Conservation (phyloP, 352 stramenopile species). For the Thalassiosira exigua region DNA sequence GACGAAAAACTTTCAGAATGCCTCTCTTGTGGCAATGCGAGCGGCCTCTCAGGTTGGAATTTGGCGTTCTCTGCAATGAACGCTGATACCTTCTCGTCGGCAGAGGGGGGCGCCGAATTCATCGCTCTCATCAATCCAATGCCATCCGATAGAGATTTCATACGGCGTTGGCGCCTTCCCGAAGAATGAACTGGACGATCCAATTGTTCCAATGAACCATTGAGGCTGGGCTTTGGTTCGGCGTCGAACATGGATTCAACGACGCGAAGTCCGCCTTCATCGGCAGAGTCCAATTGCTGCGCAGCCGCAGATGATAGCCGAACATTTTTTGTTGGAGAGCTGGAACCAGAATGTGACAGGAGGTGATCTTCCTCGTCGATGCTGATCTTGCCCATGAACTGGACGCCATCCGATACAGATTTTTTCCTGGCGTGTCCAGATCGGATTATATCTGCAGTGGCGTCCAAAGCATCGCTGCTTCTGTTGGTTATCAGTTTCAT, state of each 20-base stretch:
- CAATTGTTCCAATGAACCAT: no score
- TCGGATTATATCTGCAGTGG: not conserved
- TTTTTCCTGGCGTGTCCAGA: constrained; percentile 29
- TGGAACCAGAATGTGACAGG: constrained; percentile 1
- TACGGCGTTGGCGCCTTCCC: constrained; percentile 2
- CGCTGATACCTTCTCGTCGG: not conserved
- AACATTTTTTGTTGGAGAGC: constrained; percentile 18
- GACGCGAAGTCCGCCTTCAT: constrained; percentile 8
- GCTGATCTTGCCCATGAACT: constrained; percentile 19
- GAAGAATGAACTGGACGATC: not conserved
- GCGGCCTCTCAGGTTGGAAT: not conserved
- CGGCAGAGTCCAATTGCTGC: constrained; percentile 20
- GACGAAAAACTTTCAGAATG: not conserved
- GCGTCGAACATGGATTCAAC: constrained; percentile 6
- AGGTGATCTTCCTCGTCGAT: not conserved
- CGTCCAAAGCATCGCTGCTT: constrained; percentile 5
- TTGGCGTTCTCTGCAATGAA: not conserved
- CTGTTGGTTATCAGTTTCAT: not conserved
- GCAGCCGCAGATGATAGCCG: constrained; percentile 34
- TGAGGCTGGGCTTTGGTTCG: not conserved
- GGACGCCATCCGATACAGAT: constrained; percentile 52
- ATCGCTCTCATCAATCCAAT: constrained; percentile 64
- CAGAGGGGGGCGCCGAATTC: not conserved
- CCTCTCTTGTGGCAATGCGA: no score
- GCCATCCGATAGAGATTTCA: constrained; percentile 66